A percentile compares a stretch with the other conserved stretches of the same genome.
phyloP scores from a whole-genome alignment of 116 monocot species.

The Cymodocea nodosa region DNA sequence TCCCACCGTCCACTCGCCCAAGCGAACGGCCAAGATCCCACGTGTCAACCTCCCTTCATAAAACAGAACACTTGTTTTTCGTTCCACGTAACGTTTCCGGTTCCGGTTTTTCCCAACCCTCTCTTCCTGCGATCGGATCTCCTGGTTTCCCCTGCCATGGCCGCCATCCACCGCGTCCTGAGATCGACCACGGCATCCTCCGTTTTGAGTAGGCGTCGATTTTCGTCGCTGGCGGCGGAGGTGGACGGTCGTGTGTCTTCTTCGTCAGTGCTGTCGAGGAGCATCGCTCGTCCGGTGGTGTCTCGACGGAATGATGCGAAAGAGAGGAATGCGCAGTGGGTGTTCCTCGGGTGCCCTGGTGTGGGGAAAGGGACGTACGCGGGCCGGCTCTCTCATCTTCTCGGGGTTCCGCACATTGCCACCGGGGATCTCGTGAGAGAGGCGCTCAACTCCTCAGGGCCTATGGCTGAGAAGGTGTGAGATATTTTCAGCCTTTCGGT shows the following conservation, averaged over 20 bases:
- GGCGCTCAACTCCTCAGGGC: constrained; percentile 51
- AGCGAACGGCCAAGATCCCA: no score
- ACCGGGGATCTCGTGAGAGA: constrained; percentile 80
- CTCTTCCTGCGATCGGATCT: neutral
- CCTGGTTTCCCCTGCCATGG: constrained; percentile 3
- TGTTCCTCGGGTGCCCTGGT: constrained; percentile 74
- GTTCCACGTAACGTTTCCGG: no score
- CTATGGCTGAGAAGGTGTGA: constrained; percentile 41
- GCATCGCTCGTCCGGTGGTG: neutral
- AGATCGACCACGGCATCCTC: neutral
- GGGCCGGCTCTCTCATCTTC: constrained; percentile 49
- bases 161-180: constrained; percentile 13
- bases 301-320: constrained; percentile 7
- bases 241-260: constrained; percentile 4
- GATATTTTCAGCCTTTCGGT: neutral
- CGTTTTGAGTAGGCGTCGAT: neutral
- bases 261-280: neutral
- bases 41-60: no score
- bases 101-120: neutral
- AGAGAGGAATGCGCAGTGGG: constrained; percentile 59
- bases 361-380: constrained; percentile 78
- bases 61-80: no score
- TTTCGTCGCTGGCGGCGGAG: constrained; percentile 10
- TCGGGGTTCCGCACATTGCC: constrained; percentile 70
- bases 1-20: no score